Evolutionary conservation across 345 rosid genomes (phyloP), one percentile per base, ranked within the genome.

Genomic region (Theobroma cacao): DNA sequence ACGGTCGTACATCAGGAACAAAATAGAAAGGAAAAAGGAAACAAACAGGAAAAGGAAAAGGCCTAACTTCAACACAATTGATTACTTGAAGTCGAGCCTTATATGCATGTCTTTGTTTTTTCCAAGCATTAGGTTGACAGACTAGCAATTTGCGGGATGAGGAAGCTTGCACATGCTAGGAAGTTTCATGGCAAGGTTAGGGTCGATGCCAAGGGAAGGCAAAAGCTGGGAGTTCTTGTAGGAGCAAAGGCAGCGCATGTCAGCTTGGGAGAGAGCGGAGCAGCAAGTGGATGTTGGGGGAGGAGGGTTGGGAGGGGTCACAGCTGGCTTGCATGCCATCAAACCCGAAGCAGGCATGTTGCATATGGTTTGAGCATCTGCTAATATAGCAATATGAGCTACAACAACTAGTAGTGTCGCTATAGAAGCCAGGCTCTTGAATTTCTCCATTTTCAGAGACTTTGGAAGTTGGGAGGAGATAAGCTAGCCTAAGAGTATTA

Each of bases 131-230:
- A n/a, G n/a, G n/a, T n/a, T n/a, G n/a, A n/a, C n/a, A n/a, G n/a
- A n/a, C n/a, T 78, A 87, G 87, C 89, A 86, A 2, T 62, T 76
- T 40, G 88, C 69, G 15, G 87, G 81, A 60, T 62, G 77, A 75
- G 90, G 86, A 63, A 88, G 83, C 13, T 78, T 80, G 85, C 93
- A 88, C 81, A 84, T 82, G 50, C 28, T 66, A n/a, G 90, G 90
- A 47, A 88, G 89, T 78, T 88, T 83, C 81, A 88, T 31, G 68
- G 89, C 91, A 15, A 90, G 93, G 4, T 88, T 84, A 2, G 93
- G 90, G 50, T 90, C 91, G 9, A 88, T 84, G 0, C 93, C 93
- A 26, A 86, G 80, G 3, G 86, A 79, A 41, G 90, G 91, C 77
- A 90, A 77, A 28, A 87, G 11, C 9, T 67, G 70, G 14, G 91